Evolutionary conservation across 2,329 filamentous ascomycete genomes (phyloP), one percentile per base, ranked within the genome.

Genomic region (Fonsecaea multimorphosa): DNA sequence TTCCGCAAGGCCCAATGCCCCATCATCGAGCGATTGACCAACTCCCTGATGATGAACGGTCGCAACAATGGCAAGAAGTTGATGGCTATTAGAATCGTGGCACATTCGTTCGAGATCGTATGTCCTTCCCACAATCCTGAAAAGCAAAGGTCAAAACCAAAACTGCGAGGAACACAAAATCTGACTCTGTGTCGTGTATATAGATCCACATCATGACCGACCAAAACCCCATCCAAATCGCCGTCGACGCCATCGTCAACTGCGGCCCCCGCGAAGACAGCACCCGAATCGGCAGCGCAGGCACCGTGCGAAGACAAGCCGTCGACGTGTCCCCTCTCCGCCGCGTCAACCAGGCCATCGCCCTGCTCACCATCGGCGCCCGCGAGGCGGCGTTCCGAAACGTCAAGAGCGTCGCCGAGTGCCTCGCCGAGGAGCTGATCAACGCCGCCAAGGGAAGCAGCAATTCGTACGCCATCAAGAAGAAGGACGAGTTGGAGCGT

Each of bases 21-120:
- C 79, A 98, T 99, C 90, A 97, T 99, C 81, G 95, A 99, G 91
- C 94, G 95, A 83, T 90, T 99, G 78, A 99, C 95, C 88, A 99
- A 99, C 91, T 98, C 95, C 68, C 90, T 99, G 82, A 99, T 99
- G 96, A 98, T 98, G 94, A 97, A 99, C 90, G 95, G 95, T 85
- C 95, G 95, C 86, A 99, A 99, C 92, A 99, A 97, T 91, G 95
- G 95, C 85, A 99, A 99, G 91, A 99, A 99, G 92, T 90, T 98
- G 81, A 97, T 96, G 93, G 96, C 95, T 81, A 94, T 98, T 83
- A 93, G 95, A 85, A 99, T 99, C 77, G 93, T 99, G 78, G 93
- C 93, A 76, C 95, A 99, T 88, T 85, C 94, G 78, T 99, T 99
- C 85, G 96, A 99, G 88, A 99, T 99, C 82, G 94, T 97, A 90